Evolutionary conservation across 768 basidiomycete species (phyloP), one percentile per base, ranked within the genome.

Genomic region (Lactarius hatsudake): DNA sequence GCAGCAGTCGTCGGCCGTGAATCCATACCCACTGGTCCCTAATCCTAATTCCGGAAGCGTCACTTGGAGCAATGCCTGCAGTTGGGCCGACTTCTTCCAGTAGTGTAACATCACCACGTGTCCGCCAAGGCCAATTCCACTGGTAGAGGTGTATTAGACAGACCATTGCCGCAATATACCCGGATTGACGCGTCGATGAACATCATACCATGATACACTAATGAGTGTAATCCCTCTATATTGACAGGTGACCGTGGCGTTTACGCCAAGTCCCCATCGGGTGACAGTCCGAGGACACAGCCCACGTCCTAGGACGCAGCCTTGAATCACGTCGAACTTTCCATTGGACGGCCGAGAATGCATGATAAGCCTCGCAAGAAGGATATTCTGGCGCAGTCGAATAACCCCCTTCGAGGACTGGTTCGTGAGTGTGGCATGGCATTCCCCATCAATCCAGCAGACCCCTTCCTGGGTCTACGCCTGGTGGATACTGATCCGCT

Each of bases 121-220:
- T 2, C 18, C 40, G 12, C 42, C 17, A 43, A 17, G 28, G 18
- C 1, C 58, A 20, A 45, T 64, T 38, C 40, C 20, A 30, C 34
- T 20, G 43, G 38, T 64, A 68, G 62, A 30, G 32, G 36, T 68
- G 66, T 67, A 67, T 30, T 59, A 60, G 57, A 36, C 66, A 63
- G 36, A 26, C 17, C 10, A 55, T 26, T 63, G 43, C 51, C 26
- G 51, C 42, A 64, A 68, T 67, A 60, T 59, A 67, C 18, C 40
- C 9, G 23, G 10, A 55, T 55, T 54, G 58, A 62, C 32, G 15
- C 18, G 18, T 40, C 36, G 23, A 36, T 28, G n/a, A n/a, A n/a
- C n/a, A n/a, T n/a, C n/a, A n/a, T n/a, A n/a, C 28, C 26, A 55
- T 7, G 10, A 48, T 48, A 48, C 48, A 23, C 48, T 23, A 48